Evolutionary conservation across 129 eudicot species (phyloP), one percentile per base, ranked within the genome.

Genomic region (Ambrosia trifida): DNA sequence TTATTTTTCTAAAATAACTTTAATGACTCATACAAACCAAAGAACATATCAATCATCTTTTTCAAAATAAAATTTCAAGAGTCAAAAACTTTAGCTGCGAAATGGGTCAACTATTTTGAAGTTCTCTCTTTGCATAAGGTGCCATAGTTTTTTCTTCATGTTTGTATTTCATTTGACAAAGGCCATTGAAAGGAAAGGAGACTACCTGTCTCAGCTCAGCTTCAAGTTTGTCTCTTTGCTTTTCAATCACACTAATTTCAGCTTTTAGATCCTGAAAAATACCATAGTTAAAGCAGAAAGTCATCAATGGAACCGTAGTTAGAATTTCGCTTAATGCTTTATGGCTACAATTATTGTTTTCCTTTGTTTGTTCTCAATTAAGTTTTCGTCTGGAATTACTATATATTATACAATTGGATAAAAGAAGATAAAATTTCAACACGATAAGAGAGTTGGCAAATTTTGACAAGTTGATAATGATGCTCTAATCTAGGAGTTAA

Each of bases 221-320:
- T 84, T 88, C 96, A 74, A 91, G 86, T 58, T 91, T 80, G 24
- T 74, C 80, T 76, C 82, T 84, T 72, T 70, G 80, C 61, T 74
- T 76, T 68, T 84, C 82, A 66, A 94, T 92, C 57, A 31, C 79
- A 32, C 38, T 73, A 78, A 90, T 76, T 75, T 94, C 99, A 52
- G 73, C 80, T 63, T 56, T 84, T 78, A 94, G 47, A 30, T 90
- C 99, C 98, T 93, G 90, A 35, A 80, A 73, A 83, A 59, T 45
- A 60, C 30, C 54, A 40, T 58, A 54, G 9, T 54, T 54, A 20
- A 20, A 20, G 7, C 11, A 24, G 33, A 56, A 56, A 24, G 36
- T 24, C 62, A 2, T 56, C 62, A 56, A 56, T 11, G 35, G 62
- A 56, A 24, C 35, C 14, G 10, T 24, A n/a, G 35, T 20, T 56